phyloP scores from a whole-genome alignment of 768 basidiomycete species.

The Artomyces pyxidatus region DNA sequence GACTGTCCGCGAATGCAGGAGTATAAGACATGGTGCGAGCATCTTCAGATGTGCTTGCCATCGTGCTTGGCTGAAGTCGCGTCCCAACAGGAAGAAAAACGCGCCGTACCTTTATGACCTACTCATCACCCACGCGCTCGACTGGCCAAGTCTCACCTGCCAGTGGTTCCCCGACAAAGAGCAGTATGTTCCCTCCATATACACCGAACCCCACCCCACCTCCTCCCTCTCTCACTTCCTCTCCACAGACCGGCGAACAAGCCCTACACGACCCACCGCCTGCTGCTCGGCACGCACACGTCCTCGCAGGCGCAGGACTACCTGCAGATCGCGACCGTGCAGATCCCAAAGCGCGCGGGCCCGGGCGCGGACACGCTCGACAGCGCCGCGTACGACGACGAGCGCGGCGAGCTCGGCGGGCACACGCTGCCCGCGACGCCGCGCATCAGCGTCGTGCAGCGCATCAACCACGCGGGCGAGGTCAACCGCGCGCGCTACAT shows the following conservation, averaged over 20 bases:
- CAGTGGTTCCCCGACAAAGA: slow-evolving; percentile 99
- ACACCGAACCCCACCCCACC: neutral
- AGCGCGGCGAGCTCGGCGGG: slow-evolving; percentile 90
- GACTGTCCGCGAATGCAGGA: slow-evolving; percentile 37
- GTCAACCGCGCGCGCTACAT: slow-evolving; percentile 98
- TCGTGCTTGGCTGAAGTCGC: neutral
- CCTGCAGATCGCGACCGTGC: slow-evolving; percentile 90
- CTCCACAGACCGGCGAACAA: slow-evolving; percentile 72
- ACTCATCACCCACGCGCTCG: slow-evolving; percentile 93
- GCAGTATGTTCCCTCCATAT: slow-evolving; percentile 45
- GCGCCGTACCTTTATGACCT: slow-evolving; percentile 97
- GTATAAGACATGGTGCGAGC: slow-evolving; percentile 71
- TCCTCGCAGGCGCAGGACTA: slow-evolving; percentile 92
- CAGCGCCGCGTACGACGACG: slow-evolving; percentile 78
- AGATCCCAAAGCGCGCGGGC: slow-evolving; percentile 81
- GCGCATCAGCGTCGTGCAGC: slow-evolving; percentile 83
- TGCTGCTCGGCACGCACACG: slow-evolving; percentile 96
- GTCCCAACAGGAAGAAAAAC: slow-evolving; percentile 75
- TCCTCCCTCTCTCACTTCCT: neutral
- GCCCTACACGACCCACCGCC: slow-evolving; percentile 89
- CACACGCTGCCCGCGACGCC: slow-evolving; percentile 80
- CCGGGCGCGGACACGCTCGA: slow-evolving; percentile 71
- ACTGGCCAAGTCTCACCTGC: slow-evolving; percentile 96
- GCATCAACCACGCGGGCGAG: slow-evolving; percentile 92
- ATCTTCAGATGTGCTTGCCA: neutral